Evolutionary conservation across 2,329 filamentous ascomycete species (phyloP).

Genomic region (Trichoderma sp.): DNA sequence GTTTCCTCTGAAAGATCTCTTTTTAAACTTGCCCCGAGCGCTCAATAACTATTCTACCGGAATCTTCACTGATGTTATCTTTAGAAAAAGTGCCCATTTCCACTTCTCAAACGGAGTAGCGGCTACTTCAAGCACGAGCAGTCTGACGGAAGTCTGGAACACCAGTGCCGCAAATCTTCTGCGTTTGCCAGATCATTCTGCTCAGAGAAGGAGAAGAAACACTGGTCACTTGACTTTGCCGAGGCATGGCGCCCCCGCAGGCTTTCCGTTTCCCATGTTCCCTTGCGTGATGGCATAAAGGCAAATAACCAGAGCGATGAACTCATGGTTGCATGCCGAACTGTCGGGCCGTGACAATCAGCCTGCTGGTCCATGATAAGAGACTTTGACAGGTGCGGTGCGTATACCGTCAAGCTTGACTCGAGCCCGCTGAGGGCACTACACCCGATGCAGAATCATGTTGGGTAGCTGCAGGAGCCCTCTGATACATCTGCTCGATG

Average conservation of each 20-base stretch:
- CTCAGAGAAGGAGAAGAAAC: neutral
- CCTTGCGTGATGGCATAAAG: neutral
- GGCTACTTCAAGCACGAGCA: neutral
- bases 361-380: neutral
- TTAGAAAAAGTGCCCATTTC: neutral
- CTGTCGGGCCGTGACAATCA: constrained; percentile 18
- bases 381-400: neutral
- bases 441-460: constrained; percentile 7
- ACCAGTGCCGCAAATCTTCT: neutral
- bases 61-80: neutral
- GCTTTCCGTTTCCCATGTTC: constrained; percentile 10
- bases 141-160: neutral
- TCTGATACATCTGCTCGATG: constrained; percentile 12
- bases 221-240: neutral
- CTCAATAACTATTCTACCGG: neutral
- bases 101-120: neutral
- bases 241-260: constrained; percentile 5
- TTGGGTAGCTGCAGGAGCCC: constrained; percentile 10
- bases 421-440: constrained; percentile 13
- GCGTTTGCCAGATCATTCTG: constrained; percentile 4
- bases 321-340: constrained; percentile 8
- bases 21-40: neutral
- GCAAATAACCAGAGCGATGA: constrained; percentile 7
- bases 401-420: constrained; percentile 9
- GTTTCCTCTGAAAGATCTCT: neutral